A percentile compares a stretch with the other conserved stretches of the same genome.
These are phyloP conservation scores for Wickerhamiella dianesei DNA, from an alignment of 805 yeast species.

Conservation along the genomic window DNA sequence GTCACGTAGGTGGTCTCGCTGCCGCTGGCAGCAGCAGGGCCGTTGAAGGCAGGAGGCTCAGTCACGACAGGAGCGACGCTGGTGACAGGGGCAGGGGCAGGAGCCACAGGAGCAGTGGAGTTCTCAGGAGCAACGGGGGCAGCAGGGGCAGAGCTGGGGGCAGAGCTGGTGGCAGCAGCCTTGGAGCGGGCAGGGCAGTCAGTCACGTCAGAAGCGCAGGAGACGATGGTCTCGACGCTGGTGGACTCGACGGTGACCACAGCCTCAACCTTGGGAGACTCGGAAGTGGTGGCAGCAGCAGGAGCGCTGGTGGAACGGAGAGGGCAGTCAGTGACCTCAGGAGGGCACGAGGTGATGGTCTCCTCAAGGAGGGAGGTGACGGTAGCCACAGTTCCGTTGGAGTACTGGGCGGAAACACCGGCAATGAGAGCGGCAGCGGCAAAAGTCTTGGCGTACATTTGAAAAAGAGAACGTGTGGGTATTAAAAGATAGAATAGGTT, in stretches of 20 bases:
- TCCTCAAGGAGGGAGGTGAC: slow-evolving; percentile 29
- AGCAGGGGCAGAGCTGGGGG: background rate
- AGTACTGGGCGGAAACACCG: slow-evolving; percentile 24
- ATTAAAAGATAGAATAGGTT: background rate
- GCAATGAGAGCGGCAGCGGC: slow-evolving; percentile 24
- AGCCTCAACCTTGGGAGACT: slow-evolving; percentile 11
- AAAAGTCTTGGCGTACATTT: slow-evolving; percentile 2
- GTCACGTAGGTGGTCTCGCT: slow-evolving; percentile 15
- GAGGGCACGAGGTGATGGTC: slow-evolving; percentile 36
- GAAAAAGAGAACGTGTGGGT: slow-evolving; percentile 1
- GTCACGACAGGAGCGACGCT: background rate
- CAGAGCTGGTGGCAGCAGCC: slow-evolving; percentile 10
- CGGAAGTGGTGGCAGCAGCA: slow-evolving; percentile 12
- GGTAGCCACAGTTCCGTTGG: slow-evolving; percentile 16
- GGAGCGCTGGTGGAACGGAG: slow-evolving; percentile 17
- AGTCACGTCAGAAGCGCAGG: slow-evolving; percentile 34
- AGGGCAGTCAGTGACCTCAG: slow-evolving; percentile 39
- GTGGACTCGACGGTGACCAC: slow-evolving; percentile 17
- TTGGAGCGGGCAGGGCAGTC: slow-evolving; percentile 32
- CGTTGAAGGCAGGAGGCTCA: background rate
- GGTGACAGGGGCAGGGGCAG: slow-evolving; percentile 4
- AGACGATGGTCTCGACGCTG: slow-evolving; percentile 35
- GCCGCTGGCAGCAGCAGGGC: slow-evolving; percentile 1
- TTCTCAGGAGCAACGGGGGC: background rate
- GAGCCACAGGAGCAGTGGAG: background rate